Conservation (phyloP, 2,329 filamentous ascomycete genomes). For the Hymenoscyphus fructigenus region DNA sequence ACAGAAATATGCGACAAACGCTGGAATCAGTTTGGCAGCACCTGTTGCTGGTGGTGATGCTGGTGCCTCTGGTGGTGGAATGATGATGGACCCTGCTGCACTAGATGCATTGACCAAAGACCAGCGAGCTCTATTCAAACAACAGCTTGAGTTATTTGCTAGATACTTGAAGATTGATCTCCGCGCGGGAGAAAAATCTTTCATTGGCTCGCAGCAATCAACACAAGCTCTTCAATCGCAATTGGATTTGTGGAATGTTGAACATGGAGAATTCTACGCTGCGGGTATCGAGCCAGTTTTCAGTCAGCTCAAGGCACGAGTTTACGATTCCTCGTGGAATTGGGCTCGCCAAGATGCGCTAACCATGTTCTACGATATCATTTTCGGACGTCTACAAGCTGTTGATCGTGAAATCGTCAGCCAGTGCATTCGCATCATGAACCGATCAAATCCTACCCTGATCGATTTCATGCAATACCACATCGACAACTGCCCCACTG, state of each 20-base stretch:
- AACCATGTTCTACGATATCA: conserved; percentile 99
- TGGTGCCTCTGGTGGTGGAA: conserved; percentile 70
- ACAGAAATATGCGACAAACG: conserved; percentile 83
- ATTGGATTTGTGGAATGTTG: conserved; percentile 89
- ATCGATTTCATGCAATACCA: conserved; percentile 99
- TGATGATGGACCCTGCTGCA: conserved; percentile 99
- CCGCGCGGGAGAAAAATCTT: conserved; percentile 92
- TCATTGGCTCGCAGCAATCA: conserved; percentile 79
- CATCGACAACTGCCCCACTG: conserved; percentile 96
- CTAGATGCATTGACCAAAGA: conserved; percentile 97
- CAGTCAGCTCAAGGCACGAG: conserved; percentile 86
- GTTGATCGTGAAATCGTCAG: conserved; percentile 98
- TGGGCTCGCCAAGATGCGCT: conserved; percentile 97
- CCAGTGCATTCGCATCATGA: conserved; percentile 99
- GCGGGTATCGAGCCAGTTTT: conserved; percentile 93
- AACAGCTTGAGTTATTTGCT: conserved; percentile 92
- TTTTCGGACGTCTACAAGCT: conserved; percentile 89
- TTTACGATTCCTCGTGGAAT: conserved; percentile 99
- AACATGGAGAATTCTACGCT: conserved; percentile 96
- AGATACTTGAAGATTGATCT: conserved; percentile 97
- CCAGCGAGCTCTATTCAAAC: conserved; percentile 93
- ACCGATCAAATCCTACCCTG: conserved; percentile 91
- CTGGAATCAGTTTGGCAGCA: conserved; percentile 80
- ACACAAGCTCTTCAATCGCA: conserved; percentile 87
- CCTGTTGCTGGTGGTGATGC: conserved; percentile 72